Percentiles rank a stretch among this genome's conserved stretches.
Conservation (phyloP, 208 protist genomes). For the Zelonia costaricensis region DNA sequence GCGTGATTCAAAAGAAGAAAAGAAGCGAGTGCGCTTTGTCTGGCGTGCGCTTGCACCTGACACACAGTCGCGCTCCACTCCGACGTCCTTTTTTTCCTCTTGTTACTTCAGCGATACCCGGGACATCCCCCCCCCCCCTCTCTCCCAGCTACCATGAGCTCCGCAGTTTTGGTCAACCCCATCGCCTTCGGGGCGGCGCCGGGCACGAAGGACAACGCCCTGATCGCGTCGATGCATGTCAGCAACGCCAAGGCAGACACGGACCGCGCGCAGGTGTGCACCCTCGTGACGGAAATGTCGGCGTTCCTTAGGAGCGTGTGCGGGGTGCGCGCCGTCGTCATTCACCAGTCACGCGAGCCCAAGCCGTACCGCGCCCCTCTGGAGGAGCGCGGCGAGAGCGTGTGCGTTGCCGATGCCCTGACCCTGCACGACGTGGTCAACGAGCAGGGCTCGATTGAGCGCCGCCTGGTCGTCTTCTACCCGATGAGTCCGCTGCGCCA, state of each 20-base stretch:
- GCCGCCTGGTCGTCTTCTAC: conserved; percentile 71
- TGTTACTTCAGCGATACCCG: too few relatives aligned
- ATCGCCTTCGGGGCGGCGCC: conserved; percentile 31
- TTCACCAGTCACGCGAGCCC: conserved; percentile 30
- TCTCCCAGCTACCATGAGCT: conserved; percentile 27
- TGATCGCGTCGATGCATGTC: conserved; percentile 29
- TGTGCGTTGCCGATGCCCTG: conserved; percentile 52
- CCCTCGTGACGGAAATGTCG: conserved; percentile 21
- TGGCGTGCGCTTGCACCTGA: too few relatives aligned
- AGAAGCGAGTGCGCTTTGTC: too few relatives aligned
- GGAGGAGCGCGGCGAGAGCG: conserved; percentile 41
- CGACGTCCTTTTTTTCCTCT: not conserved
- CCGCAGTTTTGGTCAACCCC: conserved; percentile 32
- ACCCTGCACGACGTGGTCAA: conserved; percentile 77
- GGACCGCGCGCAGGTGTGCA: conserved; percentile 33
- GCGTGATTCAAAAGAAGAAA: too few relatives aligned
- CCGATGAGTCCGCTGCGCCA: conserved; percentile 59
- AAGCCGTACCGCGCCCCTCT: conserved; percentile 25
- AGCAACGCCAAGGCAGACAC: conserved; percentile 35
- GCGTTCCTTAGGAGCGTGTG: conserved; percentile 18
- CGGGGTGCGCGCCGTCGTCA: conserved; percentile 20
- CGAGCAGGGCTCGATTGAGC: conserved; percentile 45
- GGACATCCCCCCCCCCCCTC: not conserved
- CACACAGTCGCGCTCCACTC: too few relatives aligned
- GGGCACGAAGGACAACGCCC: conserved; percentile 23